Evolutionary conservation across 805 yeast genomes (phyloP), one percentile per base, ranked within the genome.

Genomic region (Monosporozyma solicola): DNA sequence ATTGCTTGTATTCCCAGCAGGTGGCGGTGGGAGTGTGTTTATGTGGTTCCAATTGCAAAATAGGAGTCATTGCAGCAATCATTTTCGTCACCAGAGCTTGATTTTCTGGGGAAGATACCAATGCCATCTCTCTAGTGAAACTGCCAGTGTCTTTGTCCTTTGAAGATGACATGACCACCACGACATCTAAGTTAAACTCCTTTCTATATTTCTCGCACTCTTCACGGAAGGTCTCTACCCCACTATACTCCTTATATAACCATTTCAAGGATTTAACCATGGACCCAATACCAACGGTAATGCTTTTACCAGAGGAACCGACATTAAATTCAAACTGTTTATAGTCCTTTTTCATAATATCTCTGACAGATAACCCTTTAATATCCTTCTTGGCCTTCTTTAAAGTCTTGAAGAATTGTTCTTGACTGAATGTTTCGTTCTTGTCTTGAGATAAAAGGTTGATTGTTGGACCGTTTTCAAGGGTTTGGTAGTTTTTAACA

Each of bases 261-360:
- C 86, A 85, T 5, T 70, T 68, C 31, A 85, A 66, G 0, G 88
- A 74, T 64, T 80, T 83, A 2, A 85, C 87, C 9, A 84, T 70
- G 0, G 97, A 85, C 48, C 91, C 79, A 61, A 92, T 84, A 0
- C 98, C 98, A 11, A 89, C 73, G 4, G 57, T 67, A 2, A 67
- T 53, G 0, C 59, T 60, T 2, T 61, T 62, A 15, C 9, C 29
- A 15, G 22, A 6, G 10, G 51, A 5, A 10, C 24, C 6, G 20
- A 33, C 16, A 6, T 35, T 35, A 15, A 74, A 74, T 4, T 63
- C 67, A 71, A 85, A 90, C 61, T 80, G 81, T 64, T 92, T 92
- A 69, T 87, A 92, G 65, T 92, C 99, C 66, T 90, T 91, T 47
- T 83, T 72, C 41, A 94, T 71, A 6, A 94, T 67, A 50, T 89